Evolutionary conservation across 208 protist genomes (phyloP).

Genomic region (Phytomonas francai): DNA sequence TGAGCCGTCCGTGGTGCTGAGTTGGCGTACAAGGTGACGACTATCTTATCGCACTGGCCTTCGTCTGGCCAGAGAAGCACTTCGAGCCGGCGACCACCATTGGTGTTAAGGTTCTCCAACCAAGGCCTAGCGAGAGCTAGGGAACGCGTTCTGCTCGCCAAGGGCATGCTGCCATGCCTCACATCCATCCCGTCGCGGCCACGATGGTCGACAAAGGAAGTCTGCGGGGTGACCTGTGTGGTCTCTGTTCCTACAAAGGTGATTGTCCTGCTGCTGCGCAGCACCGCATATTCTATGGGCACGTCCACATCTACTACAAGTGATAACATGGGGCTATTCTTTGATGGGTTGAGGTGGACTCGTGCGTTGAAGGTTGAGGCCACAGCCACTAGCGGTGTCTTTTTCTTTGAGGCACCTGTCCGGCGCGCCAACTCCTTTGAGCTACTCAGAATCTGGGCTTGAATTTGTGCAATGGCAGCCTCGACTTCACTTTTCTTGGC

Average conservation of each 20-base stretch:
- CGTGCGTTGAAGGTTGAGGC: slow-evolving; percentile 57
- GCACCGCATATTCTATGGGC: slow-evolving; percentile 35
- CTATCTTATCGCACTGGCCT: slow-evolving; percentile 32
- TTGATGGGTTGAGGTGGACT: slow-evolving; percentile 38
- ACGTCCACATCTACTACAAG: slow-evolving; percentile 51
- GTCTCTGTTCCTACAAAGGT: slow-evolving; percentile 35
- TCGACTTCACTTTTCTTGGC: slow-evolving; percentile 29
- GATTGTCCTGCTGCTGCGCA: slow-evolving; percentile 34
- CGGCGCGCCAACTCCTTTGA: slow-evolving; percentile 30
- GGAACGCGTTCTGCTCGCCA: neutral
- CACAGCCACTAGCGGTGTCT: slow-evolving; percentile 33
- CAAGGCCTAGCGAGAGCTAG: slow-evolving; percentile 18
- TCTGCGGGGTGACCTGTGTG: slow-evolving; percentile 21
- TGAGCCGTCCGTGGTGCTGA: slow-evolving; percentile 67
- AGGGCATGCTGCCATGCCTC: neutral
- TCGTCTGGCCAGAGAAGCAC: slow-evolving; percentile 53
- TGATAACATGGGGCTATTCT: slow-evolving; percentile 39
- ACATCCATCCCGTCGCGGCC: slow-evolving; percentile 13
- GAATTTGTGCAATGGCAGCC: slow-evolving; percentile 37
- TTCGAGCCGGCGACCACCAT: slow-evolving; percentile 29
- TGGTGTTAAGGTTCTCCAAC: slow-evolving; percentile 17
- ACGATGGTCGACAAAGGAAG: neutral
- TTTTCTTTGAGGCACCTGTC: slow-evolving; percentile 15
- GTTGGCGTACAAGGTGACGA: slow-evolving; percentile 31
- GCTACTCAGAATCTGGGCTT: slow-evolving; percentile 24